Evolutionary conservation across 2,329 filamentous ascomycete species (phyloP).

Genomic region (Fusarium sterilihyphosum): DNA sequence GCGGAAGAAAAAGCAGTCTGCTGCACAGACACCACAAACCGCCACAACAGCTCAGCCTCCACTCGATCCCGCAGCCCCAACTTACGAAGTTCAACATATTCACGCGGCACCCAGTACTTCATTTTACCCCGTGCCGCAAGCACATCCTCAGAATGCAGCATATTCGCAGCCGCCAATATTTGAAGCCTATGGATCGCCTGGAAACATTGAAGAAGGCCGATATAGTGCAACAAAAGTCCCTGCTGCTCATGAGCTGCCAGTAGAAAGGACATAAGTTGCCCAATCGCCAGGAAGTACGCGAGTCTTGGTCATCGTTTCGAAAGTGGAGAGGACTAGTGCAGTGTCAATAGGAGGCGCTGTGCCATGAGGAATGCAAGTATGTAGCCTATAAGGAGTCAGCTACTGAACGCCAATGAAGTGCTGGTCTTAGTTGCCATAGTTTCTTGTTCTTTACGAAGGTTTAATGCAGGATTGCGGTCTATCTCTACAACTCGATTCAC

Average conservation of each 20-base stretch:
- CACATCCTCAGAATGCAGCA: not conserved
- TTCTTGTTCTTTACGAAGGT: too few relatives aligned
- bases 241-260: not conserved
- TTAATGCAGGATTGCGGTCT: too few relatives aligned
- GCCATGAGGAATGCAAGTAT: too few relatives aligned
- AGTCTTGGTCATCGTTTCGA: not conserved
- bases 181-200: not conserved
- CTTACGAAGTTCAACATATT: not conserved
- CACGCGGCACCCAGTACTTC: not conserved
- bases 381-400: too few relatives aligned
- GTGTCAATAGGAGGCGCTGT: too few relatives aligned
- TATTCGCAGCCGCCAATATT: not conserved
- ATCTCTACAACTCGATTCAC: too few relatives aligned
- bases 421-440: rapidly evolving
- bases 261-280: not conserved
- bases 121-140: not conserved
- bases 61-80: not conserved
- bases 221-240: not conserved
- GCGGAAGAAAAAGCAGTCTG: not conserved
- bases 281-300: rapidly evolving
- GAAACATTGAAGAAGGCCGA: not conserved
- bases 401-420: rapidly evolving
- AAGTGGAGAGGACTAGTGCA: too few relatives aligned
- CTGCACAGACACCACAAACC: not conserved
- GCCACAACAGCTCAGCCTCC: not conserved